Conservation (phyloP, 495 filamentous ascomycete species). For the Friedmanniomyces endolithicus region DNA sequence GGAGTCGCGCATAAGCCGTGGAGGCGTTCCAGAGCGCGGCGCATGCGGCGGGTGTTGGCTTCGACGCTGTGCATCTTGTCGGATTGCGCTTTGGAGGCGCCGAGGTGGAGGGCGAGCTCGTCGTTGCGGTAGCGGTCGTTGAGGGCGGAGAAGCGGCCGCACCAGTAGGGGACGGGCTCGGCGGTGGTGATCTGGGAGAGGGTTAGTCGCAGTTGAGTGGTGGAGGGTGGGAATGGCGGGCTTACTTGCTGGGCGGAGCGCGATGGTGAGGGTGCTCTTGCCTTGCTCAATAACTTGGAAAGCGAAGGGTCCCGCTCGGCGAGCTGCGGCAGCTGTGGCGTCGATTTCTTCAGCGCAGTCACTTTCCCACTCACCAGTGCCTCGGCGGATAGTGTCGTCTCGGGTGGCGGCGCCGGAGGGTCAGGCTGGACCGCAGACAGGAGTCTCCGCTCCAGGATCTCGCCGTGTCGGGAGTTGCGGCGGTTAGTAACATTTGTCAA, state of each 20-base stretch:
- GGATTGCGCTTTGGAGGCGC: neutral
- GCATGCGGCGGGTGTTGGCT: conserved; percentile 12
- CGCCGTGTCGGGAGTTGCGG: conserved; percentile 8
- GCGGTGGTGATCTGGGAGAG: neutral
- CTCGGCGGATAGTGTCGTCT: conserved; percentile 1
- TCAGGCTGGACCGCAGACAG: conserved; percentile 10
- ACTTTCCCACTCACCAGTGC: neutral
- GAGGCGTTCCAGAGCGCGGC: conserved; percentile 16
- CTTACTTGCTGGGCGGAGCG: neutral
- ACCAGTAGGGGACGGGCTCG: conserved; percentile 17
- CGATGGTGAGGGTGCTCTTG: neutral
- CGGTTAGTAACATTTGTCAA: conserved; percentile 7
- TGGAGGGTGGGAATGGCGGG: neutral
- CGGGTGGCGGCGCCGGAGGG: neutral
- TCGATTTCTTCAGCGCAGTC: neutral
- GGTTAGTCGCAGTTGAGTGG: neutral
- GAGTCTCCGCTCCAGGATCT: conserved; percentile 14
- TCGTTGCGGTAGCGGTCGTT: conserved; percentile 20
- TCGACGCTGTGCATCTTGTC: conserved; percentile 14
- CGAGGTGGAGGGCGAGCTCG: conserved; percentile 4
- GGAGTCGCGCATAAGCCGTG: conserved; percentile 7
- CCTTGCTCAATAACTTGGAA: neutral
- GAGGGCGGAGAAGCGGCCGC: conserved; percentile 16
- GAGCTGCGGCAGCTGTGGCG: neutral
- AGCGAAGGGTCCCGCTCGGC: neutral